Percentiles rank a stretch among this genome's conserved stretches.
Evolutionary conservation across 805 yeast genomes (phyloP).

Genomic region (Saccharomycopsis selenospora): DNA sequence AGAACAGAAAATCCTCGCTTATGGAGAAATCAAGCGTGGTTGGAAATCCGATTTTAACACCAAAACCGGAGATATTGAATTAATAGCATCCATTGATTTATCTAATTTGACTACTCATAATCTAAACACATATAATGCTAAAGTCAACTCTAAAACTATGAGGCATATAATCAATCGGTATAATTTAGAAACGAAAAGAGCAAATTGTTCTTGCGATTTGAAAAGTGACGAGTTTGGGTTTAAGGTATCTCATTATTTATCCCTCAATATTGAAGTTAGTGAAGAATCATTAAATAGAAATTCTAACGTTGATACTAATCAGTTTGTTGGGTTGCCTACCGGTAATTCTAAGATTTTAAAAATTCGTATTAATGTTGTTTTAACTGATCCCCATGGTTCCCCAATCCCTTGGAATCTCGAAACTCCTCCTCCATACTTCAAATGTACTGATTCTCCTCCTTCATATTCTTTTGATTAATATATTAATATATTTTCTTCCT

Average conservation of each 20-base stretch:
- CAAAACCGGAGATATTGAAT: neutral
- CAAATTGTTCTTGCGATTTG: slow-evolving; percentile 9
- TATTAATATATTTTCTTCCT: too few species aligned
- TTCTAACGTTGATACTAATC: neutral
- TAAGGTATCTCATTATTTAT: slow-evolving; percentile 3
- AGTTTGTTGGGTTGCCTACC: slow-evolving; percentile 1
- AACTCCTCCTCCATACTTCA: neutral
- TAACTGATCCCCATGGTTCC: neutral
- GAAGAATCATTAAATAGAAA: slow-evolving; percentile 2
- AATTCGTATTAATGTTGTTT: neutral
- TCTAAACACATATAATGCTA: neutral
- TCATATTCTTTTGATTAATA: neutral
- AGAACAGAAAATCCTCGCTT: slow-evolving; percentile 2
- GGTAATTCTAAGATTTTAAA: neutral
- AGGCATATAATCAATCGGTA: neutral
- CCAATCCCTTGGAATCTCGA: neutral
- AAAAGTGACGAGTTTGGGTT: neutral
- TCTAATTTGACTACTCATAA: neutral
- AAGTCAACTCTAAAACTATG: neutral
- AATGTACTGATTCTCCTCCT: neutral
- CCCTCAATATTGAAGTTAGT: slow-evolving; percentile 3
- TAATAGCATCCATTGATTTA: slow-evolving; percentile 1
- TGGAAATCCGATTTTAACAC: slow-evolving; percentile 10
- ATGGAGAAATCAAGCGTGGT: slow-evolving; percentile 11
- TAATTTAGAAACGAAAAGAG: neutral